Base-by-base conservation (phyloP, 2,329 filamentous ascomycete genomes). In the Aspergillus hiratsukae region DNA sequence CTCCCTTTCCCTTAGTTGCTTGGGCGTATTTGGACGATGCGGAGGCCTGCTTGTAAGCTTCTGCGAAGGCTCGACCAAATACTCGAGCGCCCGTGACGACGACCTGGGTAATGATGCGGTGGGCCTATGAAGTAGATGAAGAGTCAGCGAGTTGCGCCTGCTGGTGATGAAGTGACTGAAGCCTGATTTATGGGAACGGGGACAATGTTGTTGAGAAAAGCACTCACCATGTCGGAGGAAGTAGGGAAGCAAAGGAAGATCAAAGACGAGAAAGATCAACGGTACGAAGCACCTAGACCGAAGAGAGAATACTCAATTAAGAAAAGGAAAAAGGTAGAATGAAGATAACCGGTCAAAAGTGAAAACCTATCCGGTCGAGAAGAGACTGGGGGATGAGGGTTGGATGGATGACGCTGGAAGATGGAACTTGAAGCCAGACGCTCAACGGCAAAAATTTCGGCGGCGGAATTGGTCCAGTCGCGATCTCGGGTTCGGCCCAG, bases 11-110 rank as follows among this genome's bases (percentile, higher is more conserved):
- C 68, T 88, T 88, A 61, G 87, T 86, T 53, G 89, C 85, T 63
- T 87, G 87, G 65, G 88, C 86, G 75, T 95, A 94, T 73, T 89
- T 84, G 61, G 88, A 89, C 3, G 91, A 88, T 35, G 93, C 93
- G 57, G 91, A 86, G 50, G 94, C 94, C 81, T 99, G 94, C 74
- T 90, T 91, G 80, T 95, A 99, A 64, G 94, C 94, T 78, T 97
- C 94, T 68, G 87, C 81, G 73, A 97, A 94, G 68, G 94, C 92
- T 66, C 92, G 90, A 63, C 92, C 91, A 74, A 99, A 85, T 66
- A 97, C 94, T 68, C 94, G 90, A 61, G 87, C 84, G 80, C 93
- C 93, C 69, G 91, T 91, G 64, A 97, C 75, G 77, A 97, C 86
- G 77, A 96, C 91, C 79, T 95, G 90, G 61, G 90, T 90, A 80